Base-by-base conservation (phyloP, 257 asterid genomes). In the Nicotiana sylvestris region DNA sequence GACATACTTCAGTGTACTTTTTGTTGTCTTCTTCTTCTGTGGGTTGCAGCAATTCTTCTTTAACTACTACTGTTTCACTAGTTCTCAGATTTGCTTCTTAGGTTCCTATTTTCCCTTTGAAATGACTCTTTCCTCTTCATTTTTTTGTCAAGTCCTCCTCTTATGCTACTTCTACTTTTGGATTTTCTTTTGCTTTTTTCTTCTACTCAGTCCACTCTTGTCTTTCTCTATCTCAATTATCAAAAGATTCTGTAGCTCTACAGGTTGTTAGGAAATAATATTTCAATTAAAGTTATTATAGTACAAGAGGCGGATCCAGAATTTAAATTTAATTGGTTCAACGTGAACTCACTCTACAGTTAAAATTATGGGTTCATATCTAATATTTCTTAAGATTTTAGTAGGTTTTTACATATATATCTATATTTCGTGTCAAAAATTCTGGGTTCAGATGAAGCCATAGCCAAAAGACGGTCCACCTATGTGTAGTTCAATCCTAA, bases 21-120 rank as follows among this genome's bases (percentile, higher is more conserved):
- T 33, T 68, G 77, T 68, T 37, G 56, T 1, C 53, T 33, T 67
- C 76, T 35, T 39, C 49, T 43, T 69, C 77, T 39, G 17, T 39
- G 32, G 70, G 55, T 69, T 69, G 77, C 77, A 69, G 9, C 33
- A 69, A n/a, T n/a, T 69, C 57, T 69, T 69, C 77, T 69, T 18
- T 39, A 37, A 69, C 33, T 69, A 69, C 4, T 39, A n/a, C 43
- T 69, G 77, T 69, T 69, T 69, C 39, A 53, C 57, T 10, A 39
- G 12, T 39, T 69, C 33, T 69, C 77, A 39, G 32, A 69, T 37
- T 69, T n/a, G 57, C 77, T 16, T 69, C 0, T 39, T 69, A 37
- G n/a, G 18, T n/a, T 37, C 18, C 56, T 37, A 35, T 69, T 35
- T 6, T 12, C 32, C 30, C 55, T 69, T 69, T 37, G 18, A 37